phyloP scores from a whole-genome alignment of 1,139 yeast species.

The Protomyces arabidopsidicola region DNA sequence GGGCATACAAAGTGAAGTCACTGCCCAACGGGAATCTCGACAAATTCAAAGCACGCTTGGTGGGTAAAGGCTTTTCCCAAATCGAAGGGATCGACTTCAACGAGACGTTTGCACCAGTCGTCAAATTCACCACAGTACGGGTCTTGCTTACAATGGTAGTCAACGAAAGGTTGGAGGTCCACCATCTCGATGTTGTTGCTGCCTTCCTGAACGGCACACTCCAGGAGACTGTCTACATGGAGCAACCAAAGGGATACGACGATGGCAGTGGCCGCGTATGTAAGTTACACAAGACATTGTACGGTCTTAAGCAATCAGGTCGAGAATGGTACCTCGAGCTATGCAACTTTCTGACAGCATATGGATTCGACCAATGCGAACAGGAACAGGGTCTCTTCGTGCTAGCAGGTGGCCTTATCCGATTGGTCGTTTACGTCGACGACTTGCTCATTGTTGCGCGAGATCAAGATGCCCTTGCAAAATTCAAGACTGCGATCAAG shows the following conservation, averaged over 20 bases:
- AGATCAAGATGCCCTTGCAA: too few relatives aligned
- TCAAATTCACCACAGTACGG: not conserved
- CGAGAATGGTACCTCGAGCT: conserved; percentile 8
- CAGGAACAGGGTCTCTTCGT: conserved; percentile 4
- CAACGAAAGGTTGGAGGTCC: not conserved
- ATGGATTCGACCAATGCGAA: not conserved
- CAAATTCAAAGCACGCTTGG: too few relatives aligned
- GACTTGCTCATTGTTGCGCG: too few relatives aligned
- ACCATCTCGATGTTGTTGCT: not conserved
- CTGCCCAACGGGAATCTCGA: too few relatives aligned
- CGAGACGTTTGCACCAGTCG: too few relatives aligned
- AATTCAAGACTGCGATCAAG: too few relatives aligned
- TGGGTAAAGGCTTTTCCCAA: too few relatives aligned
- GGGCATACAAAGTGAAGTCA: too few relatives aligned
- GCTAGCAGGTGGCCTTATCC: not conserved
- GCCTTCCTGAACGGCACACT: not conserved
- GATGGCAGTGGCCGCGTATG: not conserved
- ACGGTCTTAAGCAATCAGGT: conserved; percentile 18
- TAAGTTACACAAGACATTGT: not conserved
- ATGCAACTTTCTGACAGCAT: not conserved
- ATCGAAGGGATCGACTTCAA: not conserved
- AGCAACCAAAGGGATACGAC: not conserved
- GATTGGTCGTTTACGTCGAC: too few relatives aligned
- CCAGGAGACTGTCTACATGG: not conserved
- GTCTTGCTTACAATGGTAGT: not conserved